Evolutionary conservation across 345 rosid genomes (phyloP).

Genomic region (Crucihimalaya himalaica): DNA sequence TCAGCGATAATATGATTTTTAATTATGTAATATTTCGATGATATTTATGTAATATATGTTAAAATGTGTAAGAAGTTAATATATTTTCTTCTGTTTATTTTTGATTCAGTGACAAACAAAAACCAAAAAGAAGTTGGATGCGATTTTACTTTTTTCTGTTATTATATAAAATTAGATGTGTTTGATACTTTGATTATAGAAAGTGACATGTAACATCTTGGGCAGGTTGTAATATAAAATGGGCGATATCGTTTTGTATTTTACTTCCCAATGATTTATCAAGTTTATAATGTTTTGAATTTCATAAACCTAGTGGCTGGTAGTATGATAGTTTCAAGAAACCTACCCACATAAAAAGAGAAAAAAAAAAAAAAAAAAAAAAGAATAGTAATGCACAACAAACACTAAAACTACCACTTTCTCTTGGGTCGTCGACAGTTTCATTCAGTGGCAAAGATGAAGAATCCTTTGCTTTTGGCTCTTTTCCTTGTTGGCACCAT

Average conservation of each 20-base stretch:
- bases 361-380: not conserved
- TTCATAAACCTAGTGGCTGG: not conserved
- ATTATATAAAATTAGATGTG: not conserved
- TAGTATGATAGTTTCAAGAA: not conserved
- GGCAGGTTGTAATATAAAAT: not conserved
- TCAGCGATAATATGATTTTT: too few species aligned
- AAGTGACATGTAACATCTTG: not conserved
- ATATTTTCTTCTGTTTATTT: too few species aligned
- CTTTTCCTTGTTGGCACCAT: constrained; percentile 10
- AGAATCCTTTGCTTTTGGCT: constrained; percentile 11
- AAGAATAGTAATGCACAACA: not conserved
- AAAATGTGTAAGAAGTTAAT: too few species aligned
- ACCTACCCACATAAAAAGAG: not conserved
- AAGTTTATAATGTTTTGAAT: not conserved
- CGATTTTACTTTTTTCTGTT: too few species aligned
- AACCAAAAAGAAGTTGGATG: too few species aligned
- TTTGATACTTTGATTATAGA: not conserved
- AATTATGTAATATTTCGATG: too few species aligned
- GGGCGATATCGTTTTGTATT: not conserved
- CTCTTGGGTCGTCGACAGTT: not conserved
- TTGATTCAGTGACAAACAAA: too few species aligned
- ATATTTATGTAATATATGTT: too few species aligned
- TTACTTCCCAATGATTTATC: not conserved
- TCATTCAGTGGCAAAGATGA: constrained; percentile 17
- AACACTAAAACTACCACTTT: not conserved